Evolutionary conservation across 1,284 basidiomycete species (phyloP).

Genomic region (Ceratobasidium theobromae): DNA sequence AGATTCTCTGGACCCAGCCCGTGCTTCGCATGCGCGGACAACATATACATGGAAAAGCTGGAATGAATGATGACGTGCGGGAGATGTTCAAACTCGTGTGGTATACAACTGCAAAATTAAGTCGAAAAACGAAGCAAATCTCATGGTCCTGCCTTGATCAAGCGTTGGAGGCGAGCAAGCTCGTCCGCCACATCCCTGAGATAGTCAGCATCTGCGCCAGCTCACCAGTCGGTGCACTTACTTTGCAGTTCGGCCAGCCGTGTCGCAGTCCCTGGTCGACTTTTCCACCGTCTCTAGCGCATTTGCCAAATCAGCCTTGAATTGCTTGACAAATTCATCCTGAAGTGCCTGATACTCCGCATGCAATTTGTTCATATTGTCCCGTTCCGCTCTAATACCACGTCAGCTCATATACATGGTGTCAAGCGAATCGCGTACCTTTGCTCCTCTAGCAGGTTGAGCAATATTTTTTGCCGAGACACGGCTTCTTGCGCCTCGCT

Average conservation of each 20-base stretch:
- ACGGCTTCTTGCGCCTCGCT: slow-evolving; percentile 50
- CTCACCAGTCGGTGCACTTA: slow-evolving; percentile 44
- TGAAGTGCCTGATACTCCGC: slow-evolving; percentile 48
- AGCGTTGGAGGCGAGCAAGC: slow-evolving; percentile 62
- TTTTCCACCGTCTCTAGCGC: slow-evolving; percentile 55
- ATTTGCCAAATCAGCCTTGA: slow-evolving; percentile 43
- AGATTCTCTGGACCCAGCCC: neutral
- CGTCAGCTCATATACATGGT: neutral
- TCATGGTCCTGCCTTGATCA: slow-evolving; percentile 56
- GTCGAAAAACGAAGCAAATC: neutral
- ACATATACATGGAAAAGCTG: neutral
- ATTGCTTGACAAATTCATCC: slow-evolving; percentile 55
- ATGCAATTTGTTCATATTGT: slow-evolving; percentile 47
- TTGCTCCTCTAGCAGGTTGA: slow-evolving; percentile 58
- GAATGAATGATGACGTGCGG: neutral
- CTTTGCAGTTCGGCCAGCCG: slow-evolving; percentile 62
- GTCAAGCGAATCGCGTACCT: slow-evolving; percentile 44
- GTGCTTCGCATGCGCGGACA: neutral
- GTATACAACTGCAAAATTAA: slow-evolving; percentile 4
- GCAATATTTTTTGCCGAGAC: slow-evolving; percentile 43
- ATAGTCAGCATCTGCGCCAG: slow-evolving; percentile 16
- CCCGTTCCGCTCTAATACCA: slow-evolving; percentile 41
- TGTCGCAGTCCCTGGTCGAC: slow-evolving; percentile 56
- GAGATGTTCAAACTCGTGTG: slow-evolving; percentile 2
- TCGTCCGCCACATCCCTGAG: slow-evolving; percentile 59